Evolutionary conservation across 129 eudicot genomes (phyloP).

Genomic region (Solidago caesia): DNA sequence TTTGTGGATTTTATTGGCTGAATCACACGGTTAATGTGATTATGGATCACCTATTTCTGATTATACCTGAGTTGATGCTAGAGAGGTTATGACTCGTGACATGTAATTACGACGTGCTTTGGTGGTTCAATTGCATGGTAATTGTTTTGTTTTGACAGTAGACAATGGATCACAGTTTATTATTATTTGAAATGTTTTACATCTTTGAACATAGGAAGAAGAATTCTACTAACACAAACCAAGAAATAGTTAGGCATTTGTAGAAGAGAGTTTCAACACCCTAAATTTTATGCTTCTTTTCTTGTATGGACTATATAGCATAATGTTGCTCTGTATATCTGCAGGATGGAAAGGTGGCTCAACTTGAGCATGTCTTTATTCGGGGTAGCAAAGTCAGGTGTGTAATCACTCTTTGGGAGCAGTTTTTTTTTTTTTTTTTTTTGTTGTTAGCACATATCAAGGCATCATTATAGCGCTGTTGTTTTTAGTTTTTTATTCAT

Average conservation of each 20-base stretch:
- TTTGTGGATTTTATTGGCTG: neutral
- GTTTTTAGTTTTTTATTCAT: neutral
- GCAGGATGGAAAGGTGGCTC: slow-evolving; percentile 97
- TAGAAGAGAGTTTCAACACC: neutral
- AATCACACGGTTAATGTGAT: neutral
- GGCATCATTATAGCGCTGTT: neutral
- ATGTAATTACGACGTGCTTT: no score
- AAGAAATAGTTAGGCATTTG: neutral
- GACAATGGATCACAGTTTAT: neutral
- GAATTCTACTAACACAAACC: no score
- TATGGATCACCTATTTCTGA: no score
- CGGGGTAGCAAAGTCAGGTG: slow-evolving; percentile 99
- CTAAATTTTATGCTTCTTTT: neutral
- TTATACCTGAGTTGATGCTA: no score
- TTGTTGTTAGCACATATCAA: neutral
- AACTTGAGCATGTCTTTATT: slow-evolving; percentile 94
- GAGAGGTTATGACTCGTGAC: no score
- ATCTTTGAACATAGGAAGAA: no score
- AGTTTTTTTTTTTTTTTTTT: neutral
- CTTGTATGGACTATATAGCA: neutral
- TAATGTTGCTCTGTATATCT: slow-evolving; percentile 22
- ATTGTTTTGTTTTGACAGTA: no score
- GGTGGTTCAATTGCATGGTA: no score
- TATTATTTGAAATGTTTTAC: neutral
- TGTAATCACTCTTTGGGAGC: neutral